Evolutionary conservation across 1,284 basidiomycete species (phyloP).

Genomic region (Ustilago nuda): DNA sequence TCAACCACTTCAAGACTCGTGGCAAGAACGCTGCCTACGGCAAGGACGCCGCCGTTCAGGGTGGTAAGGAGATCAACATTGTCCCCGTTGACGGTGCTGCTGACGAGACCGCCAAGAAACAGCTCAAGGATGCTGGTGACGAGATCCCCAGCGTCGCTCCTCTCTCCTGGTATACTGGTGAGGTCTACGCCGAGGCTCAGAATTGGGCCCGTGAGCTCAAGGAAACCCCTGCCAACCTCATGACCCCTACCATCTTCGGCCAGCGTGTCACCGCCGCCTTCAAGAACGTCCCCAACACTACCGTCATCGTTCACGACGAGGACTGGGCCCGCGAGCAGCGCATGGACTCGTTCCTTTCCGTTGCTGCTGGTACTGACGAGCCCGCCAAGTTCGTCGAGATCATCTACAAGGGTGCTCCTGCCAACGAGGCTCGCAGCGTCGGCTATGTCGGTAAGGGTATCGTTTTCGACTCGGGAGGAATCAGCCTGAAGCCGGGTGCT

Average conservation of each 20-base stretch:
- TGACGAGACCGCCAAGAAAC: slow-evolving; percentile 57
- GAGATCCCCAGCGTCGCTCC: slow-evolving; percentile 56
- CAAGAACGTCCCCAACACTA: slow-evolving; percentile 77
- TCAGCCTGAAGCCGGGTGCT: slow-evolving; percentile 81
- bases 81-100: slow-evolving; percentile 52
- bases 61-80: slow-evolving; percentile 61
- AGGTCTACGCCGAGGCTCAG: slow-evolving; percentile 80
- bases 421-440: slow-evolving; percentile 75
- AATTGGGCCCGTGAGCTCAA: slow-evolving; percentile 86
- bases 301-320: slow-evolving; percentile 80
- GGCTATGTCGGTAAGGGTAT: slow-evolving; percentile 83
- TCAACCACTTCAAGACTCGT: slow-evolving; percentile 68
- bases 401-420: slow-evolving; percentile 81
- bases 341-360: slow-evolving; percentile 90
- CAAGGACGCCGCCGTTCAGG: slow-evolving; percentile 55
- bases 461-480: slow-evolving; percentile 81
- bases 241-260: slow-evolving; percentile 75
- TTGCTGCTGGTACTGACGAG: slow-evolving; percentile 83
- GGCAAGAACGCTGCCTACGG: slow-evolving; percentile 56
- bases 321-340: slow-evolving; percentile 86
- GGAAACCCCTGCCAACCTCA: slow-evolving; percentile 83
- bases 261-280: slow-evolving; percentile 80
- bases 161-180: slow-evolving; percentile 66
- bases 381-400: slow-evolving; percentile 89
- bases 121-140: slow-evolving; percentile 60